Conservation (phyloP, 129 eudicot species). For the Dittrichia graveolens region DNA sequence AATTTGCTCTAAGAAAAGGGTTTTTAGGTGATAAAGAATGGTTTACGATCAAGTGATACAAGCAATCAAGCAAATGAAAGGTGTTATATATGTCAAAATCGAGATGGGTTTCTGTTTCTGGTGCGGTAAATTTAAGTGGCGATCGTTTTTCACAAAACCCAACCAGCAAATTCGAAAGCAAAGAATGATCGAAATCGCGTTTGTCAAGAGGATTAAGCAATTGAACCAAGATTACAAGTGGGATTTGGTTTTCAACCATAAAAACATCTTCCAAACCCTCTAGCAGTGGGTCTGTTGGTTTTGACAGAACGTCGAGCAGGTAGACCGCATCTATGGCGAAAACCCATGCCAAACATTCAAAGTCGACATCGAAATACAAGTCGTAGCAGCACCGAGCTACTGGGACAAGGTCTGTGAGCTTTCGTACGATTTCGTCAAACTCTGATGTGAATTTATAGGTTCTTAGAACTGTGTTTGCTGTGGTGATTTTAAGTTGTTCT, state of each 20-base stretch:
- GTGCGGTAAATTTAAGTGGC: constrained; percentile 31
- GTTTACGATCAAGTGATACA: constrained; percentile 30
- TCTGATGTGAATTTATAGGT: constrained; percentile 2
- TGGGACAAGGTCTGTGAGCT: constrained; percentile 17
- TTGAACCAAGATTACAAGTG: constrained; percentile 26
- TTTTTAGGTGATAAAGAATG: constrained; percentile 16
- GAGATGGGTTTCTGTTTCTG: not conserved
- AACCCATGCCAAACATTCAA: constrained; percentile 32
- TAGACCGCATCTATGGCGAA: constrained; percentile 32
- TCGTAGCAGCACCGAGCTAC: constrained; percentile 27
- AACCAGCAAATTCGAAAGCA: constrained; percentile 8
- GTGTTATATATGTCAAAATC: not conserved
- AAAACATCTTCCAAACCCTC: constrained; percentile 31
- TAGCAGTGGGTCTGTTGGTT: not conserved
- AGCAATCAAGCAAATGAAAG: constrained; percentile 33
- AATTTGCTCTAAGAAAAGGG: not conserved
- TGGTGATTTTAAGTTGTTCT: constrained; percentile 28
- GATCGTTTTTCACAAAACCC: constrained; percentile 31
- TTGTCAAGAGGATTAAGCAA: constrained; percentile 23
- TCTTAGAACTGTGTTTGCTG: constrained; percentile 15
- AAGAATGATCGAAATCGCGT: constrained; percentile 2
- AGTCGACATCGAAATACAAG: constrained; percentile 29
- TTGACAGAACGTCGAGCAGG: constrained; percentile 31
- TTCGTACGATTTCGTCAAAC: not conserved
- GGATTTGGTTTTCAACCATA: constrained; percentile 56